A percentile compares a stretch with the other conserved stretches of the same genome.
phyloP scores from a whole-genome alignment of 2,329 filamentous ascomycete genomes.

The Monilinia aucupariae region DNA sequence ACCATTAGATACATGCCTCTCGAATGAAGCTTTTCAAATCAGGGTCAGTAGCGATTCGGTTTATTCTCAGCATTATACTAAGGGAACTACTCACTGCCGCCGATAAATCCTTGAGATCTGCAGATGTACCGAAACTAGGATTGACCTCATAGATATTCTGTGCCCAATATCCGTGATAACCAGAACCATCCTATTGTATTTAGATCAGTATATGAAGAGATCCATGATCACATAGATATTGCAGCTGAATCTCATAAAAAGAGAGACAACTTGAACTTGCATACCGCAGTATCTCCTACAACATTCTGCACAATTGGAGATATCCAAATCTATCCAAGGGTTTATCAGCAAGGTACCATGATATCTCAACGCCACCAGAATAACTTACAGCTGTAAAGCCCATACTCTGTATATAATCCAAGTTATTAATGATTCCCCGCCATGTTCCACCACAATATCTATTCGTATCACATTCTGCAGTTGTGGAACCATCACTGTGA shows the following conservation, averaged over 20 bases:
- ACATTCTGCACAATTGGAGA: conserved; percentile 41
- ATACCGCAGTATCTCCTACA: conserved; percentile 32
- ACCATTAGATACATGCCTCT: conserved; percentile 45
- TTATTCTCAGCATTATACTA: not conserved
- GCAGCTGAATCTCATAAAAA: not conserved
- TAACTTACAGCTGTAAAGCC: conserved; percentile 35
- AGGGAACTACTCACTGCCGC: conserved; percentile 34
- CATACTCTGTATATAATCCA: conserved; percentile 42
- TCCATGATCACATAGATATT: not conserved
- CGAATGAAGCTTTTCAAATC: conserved; percentile 32
- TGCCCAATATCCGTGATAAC: conserved; percentile 45
- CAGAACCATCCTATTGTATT: conserved; percentile 32
- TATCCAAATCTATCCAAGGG: conserved; percentile 38
- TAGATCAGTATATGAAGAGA: not conserved
- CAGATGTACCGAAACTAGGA: conserved; percentile 43
- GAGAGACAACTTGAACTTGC: not conserved
- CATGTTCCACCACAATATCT: conserved; percentile 39
- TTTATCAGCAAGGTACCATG: not conserved
- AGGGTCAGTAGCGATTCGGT: not conserved
- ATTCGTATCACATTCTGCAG: conserved; percentile 21
- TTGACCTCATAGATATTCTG: conserved; percentile 46
- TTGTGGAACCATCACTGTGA: conserved; percentile 37
- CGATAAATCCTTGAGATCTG: conserved; percentile 44
- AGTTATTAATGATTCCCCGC: conserved; percentile 38
- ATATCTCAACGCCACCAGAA: not conserved